Percentiles rank a stretch among this genome's conserved stretches.
Evolutionary conservation across 495 filamentous ascomycete species (phyloP).

Genomic region (Friedmanniomyces simplex): DNA sequence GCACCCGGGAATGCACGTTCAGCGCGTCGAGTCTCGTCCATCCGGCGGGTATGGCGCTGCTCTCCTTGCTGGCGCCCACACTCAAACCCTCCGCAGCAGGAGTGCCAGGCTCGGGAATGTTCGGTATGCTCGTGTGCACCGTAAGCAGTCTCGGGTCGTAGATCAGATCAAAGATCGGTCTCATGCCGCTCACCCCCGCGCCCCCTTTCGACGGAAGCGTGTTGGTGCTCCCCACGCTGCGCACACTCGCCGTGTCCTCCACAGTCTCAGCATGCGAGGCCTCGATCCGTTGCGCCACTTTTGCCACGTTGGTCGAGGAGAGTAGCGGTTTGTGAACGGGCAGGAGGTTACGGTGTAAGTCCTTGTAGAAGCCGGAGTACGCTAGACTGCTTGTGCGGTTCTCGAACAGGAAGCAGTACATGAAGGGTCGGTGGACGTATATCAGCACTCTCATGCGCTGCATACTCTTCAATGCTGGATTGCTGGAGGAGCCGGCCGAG

Average conservation of each 20-base stretch:
- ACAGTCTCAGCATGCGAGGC: conserved; percentile 1
- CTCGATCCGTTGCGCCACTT: conserved; percentile 40
- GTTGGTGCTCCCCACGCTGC: conserved; percentile 37
- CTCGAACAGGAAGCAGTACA: conserved; percentile 83
- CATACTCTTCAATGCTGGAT: not conserved
- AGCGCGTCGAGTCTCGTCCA: conserved; percentile 86
- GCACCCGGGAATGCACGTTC: conserved; percentile 75
- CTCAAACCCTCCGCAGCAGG: conserved; percentile 22
- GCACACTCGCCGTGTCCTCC: conserved; percentile 35
- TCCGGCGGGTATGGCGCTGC: conserved; percentile 4
- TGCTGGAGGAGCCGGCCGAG: not conserved
- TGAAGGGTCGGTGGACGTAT: conserved; percentile 71
- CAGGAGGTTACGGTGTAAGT: conserved; percentile 68
- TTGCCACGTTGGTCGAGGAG: conserved; percentile 50
- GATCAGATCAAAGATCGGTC: conserved; percentile 71
- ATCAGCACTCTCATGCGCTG: conserved; percentile 61
- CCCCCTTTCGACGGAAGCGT: conserved; percentile 40
- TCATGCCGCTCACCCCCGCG: conserved; percentile 22
- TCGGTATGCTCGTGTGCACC: conserved; percentile 76
- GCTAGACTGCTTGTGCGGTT: conserved; percentile 55
- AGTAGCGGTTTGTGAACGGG: conserved; percentile 65
- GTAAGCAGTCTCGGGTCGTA: conserved; percentile 71
- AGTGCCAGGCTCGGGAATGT: conserved; percentile 60
- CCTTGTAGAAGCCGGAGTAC: conserved; percentile 62
- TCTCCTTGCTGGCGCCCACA: not conserved